phyloP scores from a whole-genome alignment of 2,329 filamentous ascomycete genomes.

The Pestalotiopsis sp. region DNA sequence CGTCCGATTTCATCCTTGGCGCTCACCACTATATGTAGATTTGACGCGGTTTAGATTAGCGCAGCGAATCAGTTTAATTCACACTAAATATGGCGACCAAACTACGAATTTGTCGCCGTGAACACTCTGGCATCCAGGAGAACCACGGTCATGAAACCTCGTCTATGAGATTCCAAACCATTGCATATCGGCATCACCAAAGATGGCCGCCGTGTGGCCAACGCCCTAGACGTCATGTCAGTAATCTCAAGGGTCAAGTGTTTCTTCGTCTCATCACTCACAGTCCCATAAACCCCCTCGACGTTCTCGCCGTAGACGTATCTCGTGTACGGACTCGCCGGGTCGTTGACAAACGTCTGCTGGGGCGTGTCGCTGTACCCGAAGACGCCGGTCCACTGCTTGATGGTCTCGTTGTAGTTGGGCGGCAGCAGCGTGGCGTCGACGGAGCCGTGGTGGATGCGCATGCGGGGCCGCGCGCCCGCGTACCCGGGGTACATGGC shows the following conservation, averaged over 20 bases:
- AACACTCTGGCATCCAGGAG: no score
- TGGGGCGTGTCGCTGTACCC: conserved; percentile 21
- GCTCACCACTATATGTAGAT: no score
- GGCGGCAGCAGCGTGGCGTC: conserved; percentile 26
- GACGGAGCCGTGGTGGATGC: conserved; percentile 28
- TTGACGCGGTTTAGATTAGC: no score
- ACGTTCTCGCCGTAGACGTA: conserved; percentile 17
- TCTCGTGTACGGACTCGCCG: conserved; percentile 13
- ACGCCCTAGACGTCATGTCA: conserved; percentile 6
- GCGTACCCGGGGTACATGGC: conserved; percentile 35
- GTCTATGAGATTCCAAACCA: conserved; percentile 15
- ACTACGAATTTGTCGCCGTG: no score
- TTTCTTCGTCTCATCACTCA: background rate
- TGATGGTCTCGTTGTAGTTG: conserved; percentile 28
- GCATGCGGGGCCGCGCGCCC: conserved; percentile 28
- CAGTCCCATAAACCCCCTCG: conserved; percentile 13
- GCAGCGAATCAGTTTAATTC: no score
- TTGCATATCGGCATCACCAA: conserved; percentile 16
- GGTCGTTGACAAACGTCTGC: conserved; percentile 9
- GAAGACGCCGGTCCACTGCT: conserved; percentile 37
- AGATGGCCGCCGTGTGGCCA: conserved; percentile 15
- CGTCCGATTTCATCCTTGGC: no score
- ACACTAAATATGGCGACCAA: no score
- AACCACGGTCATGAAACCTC: no score
- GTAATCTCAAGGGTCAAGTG: background rate